Evolutionary conservation across 2,329 filamentous ascomycete genomes (phyloP), one percentile per base, ranked within the genome.

Genomic region (Emmonsiellopsis sp.): DNA sequence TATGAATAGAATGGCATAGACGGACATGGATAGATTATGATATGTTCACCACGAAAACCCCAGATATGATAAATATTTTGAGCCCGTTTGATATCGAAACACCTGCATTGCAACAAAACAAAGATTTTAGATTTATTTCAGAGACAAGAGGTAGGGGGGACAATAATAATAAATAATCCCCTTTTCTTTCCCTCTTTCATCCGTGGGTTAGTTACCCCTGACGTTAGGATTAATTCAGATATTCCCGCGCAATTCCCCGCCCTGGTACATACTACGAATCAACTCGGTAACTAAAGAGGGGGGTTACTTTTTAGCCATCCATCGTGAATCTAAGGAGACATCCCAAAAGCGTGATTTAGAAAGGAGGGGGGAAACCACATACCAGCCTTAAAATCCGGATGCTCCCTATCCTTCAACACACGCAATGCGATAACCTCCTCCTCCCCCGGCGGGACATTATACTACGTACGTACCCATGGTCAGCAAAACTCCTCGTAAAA

Each of bases 351-450:
- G 7, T 37, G 43, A 7, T 27, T n/a, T 3, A 5, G 2, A 39
- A 2, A n/a, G 36, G 36, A 10, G 3, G 13, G 9, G 13, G 13
- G 13, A 11, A 13, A 11, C 6, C n/a, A 51, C 56, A 43, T 47
- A 58, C 56, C 27, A 36, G 52, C 52, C 32, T 42, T 34, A 10
- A 53, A 39, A 27, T 58, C 52, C 34, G 54, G 52, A 39, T 58
- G 52, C 7, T 46, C 51, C 14, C 45, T 44, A 21, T 42, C 54
- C n/a, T 50, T 42, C 8, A 58, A 40, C 27, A 49, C 54, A 6
- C 56, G 56, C 33, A 46, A 9, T 13, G 52, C 52, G 40, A 58
- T 58, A 8, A 33, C 50, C 13, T 56, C 54, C 31, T 51, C 54
- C 31, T 56, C 56, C 10, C 46, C 52, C 5, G 45, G 54, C 11